A percentile compares a stretch with the other conserved stretches of the same genome.
Evolutionary conservation across 2,329 filamentous ascomycete genomes (phyloP).

Genomic region (Podosphaera aphanis): DNA sequence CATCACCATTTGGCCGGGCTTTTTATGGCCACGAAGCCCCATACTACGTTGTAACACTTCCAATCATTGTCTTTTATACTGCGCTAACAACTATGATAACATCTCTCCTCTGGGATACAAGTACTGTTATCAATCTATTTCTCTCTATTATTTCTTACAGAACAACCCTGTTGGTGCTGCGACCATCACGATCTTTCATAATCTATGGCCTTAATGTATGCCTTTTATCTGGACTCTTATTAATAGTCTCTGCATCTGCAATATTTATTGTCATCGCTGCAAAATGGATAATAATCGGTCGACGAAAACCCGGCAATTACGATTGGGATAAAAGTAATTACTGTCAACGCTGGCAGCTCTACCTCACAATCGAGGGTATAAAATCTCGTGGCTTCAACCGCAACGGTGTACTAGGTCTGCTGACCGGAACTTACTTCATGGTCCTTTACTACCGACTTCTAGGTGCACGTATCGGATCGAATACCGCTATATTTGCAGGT

Average conservation of each 20-base stretch:
- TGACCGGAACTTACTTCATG: slow-evolving; percentile 29
- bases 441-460: slow-evolving; percentile 29
- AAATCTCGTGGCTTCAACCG: slow-evolving; percentile 26
- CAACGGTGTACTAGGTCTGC: slow-evolving; percentile 26
- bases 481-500: slow-evolving; percentile 31
- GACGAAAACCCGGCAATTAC: slow-evolving; percentile 26
- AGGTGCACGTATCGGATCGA: slow-evolving; percentile 28
- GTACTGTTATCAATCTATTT: slow-evolving; percentile 23
- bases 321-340: slow-evolving; percentile 33
- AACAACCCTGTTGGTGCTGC: slow-evolving; percentile 11
- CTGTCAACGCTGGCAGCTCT: slow-evolving; percentile 34
- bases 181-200: slow-evolving; percentile 15
- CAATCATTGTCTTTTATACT: slow-evolving; percentile 27
- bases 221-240: slow-evolving; percentile 21
- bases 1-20: slow-evolving; percentile 28
- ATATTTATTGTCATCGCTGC: slow-evolving; percentile 18
- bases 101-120: slow-evolving; percentile 27
- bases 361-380: slow-evolving; percentile 26
- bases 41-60: slow-evolving; percentile 25
- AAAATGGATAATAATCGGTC: slow-evolving; percentile 29
- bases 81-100: slow-evolving; percentile 22
- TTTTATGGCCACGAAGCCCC: slow-evolving; percentile 28
- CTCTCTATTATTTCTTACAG: slow-evolving; percentile 16
- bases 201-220: slow-evolving; percentile 21
- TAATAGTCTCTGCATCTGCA: slow-evolving; percentile 20